A percentile compares a stretch with the other conserved stretches of the same genome.
Conservation (phyloP, 345 rosid species). For the Gynandropsis gynandra region DNA sequence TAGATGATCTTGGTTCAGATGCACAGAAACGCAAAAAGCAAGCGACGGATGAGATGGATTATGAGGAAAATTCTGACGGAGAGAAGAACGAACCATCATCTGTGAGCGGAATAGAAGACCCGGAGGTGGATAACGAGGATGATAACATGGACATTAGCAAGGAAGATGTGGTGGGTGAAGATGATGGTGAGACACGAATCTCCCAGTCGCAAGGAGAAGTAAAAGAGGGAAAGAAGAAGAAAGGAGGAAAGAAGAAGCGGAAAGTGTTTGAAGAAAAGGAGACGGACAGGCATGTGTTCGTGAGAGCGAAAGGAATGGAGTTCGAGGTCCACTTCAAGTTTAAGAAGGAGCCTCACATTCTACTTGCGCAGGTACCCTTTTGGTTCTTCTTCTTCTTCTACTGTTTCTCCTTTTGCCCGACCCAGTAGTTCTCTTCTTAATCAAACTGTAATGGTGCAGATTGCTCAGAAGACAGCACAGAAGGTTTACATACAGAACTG, state of each 20-base stretch:
- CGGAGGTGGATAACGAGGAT: constrained; percentile 28
- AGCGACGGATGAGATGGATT: constrained; percentile 65
- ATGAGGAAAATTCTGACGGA: constrained; percentile 57
- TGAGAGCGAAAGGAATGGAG: constrained; percentile 32
- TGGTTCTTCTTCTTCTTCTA: neutral
- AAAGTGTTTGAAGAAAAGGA: constrained; percentile 15
- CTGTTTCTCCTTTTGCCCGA: neutral
- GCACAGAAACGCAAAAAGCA: constrained; percentile 52
- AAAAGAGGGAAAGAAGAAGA: constrained; percentile 23
- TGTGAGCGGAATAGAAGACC: constrained; percentile 25
- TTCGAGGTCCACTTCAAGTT: constrained; percentile 77
- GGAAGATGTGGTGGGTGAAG: constrained; percentile 23
- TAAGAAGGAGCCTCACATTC: constrained; percentile 60
- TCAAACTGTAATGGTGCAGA: constrained; percentile 27
- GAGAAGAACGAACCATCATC: constrained; percentile 33
- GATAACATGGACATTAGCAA: constrained; percentile 32
- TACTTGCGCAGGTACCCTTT: constrained; percentile 73
- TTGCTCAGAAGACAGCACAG: constrained; percentile 76
- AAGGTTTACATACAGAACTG: constrained; percentile 76
- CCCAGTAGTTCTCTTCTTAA: neutral
- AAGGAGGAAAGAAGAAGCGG: constrained; percentile 32
- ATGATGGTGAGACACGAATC: neutral
- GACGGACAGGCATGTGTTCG: constrained; percentile 44
- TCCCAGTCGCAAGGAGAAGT: constrained; percentile 9
- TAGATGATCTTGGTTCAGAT: constrained; percentile 83